Conservation (phyloP, 2,329 filamentous ascomycete genomes). For the Byssoonygena ceratinophila region DNA sequence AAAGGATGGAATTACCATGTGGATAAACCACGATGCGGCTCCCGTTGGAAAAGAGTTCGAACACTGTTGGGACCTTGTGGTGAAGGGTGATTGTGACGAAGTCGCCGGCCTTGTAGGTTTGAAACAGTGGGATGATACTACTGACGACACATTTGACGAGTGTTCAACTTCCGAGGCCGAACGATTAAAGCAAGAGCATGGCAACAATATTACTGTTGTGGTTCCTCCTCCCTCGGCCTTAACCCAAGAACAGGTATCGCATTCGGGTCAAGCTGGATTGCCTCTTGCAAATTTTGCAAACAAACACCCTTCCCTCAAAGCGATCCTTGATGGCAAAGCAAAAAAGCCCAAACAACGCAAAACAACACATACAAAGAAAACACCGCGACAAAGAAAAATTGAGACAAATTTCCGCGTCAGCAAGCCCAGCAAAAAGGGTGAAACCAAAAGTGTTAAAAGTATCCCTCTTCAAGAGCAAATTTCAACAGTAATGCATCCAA, state of each 20-base stretch:
- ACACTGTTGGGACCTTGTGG: conserved; percentile 84
- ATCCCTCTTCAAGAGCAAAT: conserved; percentile 20
- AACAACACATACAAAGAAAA: conserved; percentile 5
- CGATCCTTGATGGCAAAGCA: conserved; percentile 19
- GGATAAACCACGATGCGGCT: conserved; percentile 84
- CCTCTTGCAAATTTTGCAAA: conserved; percentile 20
- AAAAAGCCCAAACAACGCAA: conserved; percentile 16
- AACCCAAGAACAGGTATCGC: conserved; percentile 22
- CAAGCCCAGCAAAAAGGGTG: conserved; percentile 16
- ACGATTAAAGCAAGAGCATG: conserved; percentile 31
- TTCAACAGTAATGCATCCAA: conserved; percentile 28
- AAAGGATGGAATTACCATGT: conserved; percentile 75
- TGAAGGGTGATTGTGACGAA: conserved; percentile 77
- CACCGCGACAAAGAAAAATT: conserved; percentile 8
- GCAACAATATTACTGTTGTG: conserved; percentile 33
- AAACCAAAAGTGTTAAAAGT: conserved; percentile 20
- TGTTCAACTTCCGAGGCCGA: conserved; percentile 32
- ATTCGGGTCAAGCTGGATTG: neutral
- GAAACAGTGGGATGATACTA: conserved; percentile 46
- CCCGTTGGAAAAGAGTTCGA: conserved; percentile 76
- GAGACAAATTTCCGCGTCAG: conserved; percentile 11
- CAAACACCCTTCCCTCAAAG: conserved; percentile 16
- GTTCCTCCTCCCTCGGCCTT: conserved; percentile 26
- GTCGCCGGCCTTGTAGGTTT: conserved; percentile 63
- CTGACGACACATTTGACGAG: conserved; percentile 15